Conservation (phyloP, 2,329 filamentous ascomycete species). For the Fonsecaea nubica region DNA sequence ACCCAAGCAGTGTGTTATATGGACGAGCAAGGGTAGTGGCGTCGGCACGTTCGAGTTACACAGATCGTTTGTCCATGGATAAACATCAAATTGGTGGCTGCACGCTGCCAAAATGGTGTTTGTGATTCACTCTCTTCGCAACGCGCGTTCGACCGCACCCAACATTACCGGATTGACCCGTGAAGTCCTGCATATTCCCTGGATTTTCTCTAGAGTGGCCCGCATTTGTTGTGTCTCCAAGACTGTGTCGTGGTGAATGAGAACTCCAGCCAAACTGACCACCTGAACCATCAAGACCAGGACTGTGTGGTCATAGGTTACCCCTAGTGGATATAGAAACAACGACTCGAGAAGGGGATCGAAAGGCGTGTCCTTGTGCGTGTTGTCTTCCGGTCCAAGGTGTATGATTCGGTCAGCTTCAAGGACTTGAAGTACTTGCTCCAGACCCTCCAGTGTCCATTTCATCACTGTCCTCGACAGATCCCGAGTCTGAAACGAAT, state of each 20-base stretch:
- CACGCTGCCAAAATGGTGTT: background rate
- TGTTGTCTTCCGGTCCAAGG: background rate
- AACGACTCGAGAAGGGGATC: slow-evolving; percentile 50
- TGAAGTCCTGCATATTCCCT: slow-evolving; percentile 36
- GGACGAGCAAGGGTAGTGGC: background rate
- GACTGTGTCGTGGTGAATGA: slow-evolving; percentile 39
- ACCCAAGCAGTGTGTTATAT: background rate
- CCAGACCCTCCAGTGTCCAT: slow-evolving; percentile 63
- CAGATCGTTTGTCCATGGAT: background rate
- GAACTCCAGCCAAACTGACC: slow-evolving; percentile 46
- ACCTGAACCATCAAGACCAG: slow-evolving; percentile 59
- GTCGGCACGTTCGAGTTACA: background rate
- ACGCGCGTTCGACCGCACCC: slow-evolving; percentile 41
- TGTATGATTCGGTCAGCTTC: background rate
- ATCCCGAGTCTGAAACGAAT: background rate
- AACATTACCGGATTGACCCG: slow-evolving; percentile 24
- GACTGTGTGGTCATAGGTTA: slow-evolving; percentile 70
- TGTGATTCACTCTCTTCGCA: slow-evolving; percentile 38
- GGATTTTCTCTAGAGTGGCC: slow-evolving; percentile 41
- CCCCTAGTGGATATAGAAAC: slow-evolving; percentile 62
- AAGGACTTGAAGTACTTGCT: slow-evolving; percentile 13
- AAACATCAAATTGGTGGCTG: background rate
- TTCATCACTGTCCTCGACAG: slow-evolving; percentile 32
- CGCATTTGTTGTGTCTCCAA: background rate
- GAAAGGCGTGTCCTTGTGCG: slow-evolving; percentile 56